These are phyloP conservation scores for Cladosporium sp. DNA, from an alignment of 2,329 filamentous ascomycete species.

Conservation along the genomic window DNA sequence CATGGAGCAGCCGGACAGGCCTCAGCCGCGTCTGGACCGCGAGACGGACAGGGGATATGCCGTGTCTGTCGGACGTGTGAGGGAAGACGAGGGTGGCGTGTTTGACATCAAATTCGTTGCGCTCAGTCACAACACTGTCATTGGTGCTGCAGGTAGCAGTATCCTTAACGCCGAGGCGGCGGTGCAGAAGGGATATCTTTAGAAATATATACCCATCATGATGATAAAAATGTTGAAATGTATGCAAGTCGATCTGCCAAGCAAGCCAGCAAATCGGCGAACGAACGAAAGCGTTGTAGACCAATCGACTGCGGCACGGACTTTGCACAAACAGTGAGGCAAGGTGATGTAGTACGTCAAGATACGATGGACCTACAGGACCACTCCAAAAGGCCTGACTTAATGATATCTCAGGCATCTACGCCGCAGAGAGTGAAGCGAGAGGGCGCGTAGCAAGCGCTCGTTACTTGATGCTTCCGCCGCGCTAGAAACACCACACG, in stretches of 20 bases:
- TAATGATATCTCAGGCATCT: background rate
- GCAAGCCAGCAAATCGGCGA: background rate
- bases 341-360: background rate
- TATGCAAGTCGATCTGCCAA: background rate
- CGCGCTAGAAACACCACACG: background rate
- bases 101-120: constrained; percentile 96
- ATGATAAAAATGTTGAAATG: background rate
- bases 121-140: constrained; percentile 87
- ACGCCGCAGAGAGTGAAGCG: background rate
- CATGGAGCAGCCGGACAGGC: constrained; percentile 85
- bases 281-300: background rate
- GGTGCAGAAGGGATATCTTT: constrained; percentile 83
- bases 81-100: constrained; percentile 82
- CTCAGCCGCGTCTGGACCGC: constrained; percentile 87
- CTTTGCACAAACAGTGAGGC: background rate
- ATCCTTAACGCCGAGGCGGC: constrained; percentile 94
- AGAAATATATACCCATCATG: background rate
- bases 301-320: background rate
- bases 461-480: background rate
- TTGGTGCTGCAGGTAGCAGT: constrained; percentile 93
- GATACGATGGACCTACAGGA: background rate
- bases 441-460: background rate
- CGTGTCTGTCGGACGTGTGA: constrained; percentile 83
- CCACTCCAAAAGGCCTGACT: background rate
- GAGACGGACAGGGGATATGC: constrained; percentile 85